Percentiles rank a stretch among this genome's conserved stretches.
phyloP scores from a whole-genome alignment of 2,329 filamentous ascomycete species.

The Colletotrichum sojae region DNA sequence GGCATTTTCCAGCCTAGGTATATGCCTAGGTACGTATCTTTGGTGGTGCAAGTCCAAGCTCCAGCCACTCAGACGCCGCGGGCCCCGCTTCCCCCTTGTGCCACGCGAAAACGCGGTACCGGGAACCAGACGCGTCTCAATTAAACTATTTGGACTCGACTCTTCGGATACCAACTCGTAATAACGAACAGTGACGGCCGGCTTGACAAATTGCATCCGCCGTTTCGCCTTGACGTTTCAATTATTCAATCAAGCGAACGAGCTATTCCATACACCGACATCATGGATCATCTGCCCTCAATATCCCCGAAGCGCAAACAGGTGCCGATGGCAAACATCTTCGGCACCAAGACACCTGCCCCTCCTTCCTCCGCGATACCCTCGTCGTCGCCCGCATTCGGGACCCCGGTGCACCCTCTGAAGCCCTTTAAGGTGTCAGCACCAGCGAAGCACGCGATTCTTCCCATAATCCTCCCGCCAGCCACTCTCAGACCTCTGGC shows the following conservation, averaged over 20 bases:
- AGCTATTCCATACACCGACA: conserved; percentile 9
- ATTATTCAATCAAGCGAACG: not conserved
- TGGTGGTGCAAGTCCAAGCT: no score
- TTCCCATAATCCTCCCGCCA: conserved; percentile 91
- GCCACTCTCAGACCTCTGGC: conserved; percentile 90
- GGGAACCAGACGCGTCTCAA: conserved; percentile 39
- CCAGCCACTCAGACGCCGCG: no score
- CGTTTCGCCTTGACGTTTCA: not conserved
- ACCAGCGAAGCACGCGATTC: conserved; percentile 69
- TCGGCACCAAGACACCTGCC: conserved; percentile 53
- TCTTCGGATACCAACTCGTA: not conserved
- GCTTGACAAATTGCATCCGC: no score
- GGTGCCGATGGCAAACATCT: conserved; percentile 54
- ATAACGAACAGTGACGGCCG: no score
- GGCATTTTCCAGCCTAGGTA: conserved; percentile 5
- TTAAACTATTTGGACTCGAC: conserved; percentile 31
- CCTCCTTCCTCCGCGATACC: conserved; percentile 75
- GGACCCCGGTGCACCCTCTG: conserved; percentile 86
- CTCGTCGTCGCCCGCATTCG: conserved; percentile 92
- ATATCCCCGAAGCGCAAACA: conserved; percentile 45
- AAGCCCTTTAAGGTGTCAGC: conserved; percentile 71
- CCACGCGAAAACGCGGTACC: conserved; percentile 13
- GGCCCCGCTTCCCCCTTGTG: not conserved
- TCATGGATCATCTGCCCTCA: conserved; percentile 51
- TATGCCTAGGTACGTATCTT: no score